Evolutionary conservation across 176 grass and related monocot genomes (phyloP).

Genomic region (Lolium perenne): DNA sequence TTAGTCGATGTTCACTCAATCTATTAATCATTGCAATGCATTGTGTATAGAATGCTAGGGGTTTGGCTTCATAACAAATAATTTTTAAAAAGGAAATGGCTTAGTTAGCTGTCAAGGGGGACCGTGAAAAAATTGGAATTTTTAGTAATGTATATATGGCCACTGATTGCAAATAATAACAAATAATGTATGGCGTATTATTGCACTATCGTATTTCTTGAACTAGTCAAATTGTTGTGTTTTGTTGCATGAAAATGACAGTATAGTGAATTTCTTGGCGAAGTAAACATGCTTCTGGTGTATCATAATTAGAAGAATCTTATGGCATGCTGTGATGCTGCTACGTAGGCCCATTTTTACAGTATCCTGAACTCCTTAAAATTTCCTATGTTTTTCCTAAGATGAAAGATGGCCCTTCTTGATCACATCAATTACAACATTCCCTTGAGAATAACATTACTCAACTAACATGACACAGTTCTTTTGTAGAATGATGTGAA

Average conservation of each 20-base stretch:
- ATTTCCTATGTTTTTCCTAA: background rate
- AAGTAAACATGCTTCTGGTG: background rate
- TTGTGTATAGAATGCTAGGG: background rate
- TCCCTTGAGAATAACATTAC: background rate
- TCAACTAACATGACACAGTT: background rate
- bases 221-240: background rate
- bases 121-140: background rate
- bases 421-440: background rate
- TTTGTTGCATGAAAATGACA: background rate
- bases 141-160: background rate
- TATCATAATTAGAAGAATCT: background rate
- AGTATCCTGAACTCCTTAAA: background rate
- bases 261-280: background rate
- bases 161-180: background rate
- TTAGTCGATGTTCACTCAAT: constrained; percentile 1
- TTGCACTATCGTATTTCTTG: background rate
- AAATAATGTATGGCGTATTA: background rate
- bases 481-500: background rate
- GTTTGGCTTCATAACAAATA: background rate
- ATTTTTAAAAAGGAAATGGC: background rate
- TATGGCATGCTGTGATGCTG: background rate
- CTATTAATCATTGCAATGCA: constrained; percentile 12
- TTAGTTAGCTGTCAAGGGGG: background rate
- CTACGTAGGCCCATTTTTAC: background rate
- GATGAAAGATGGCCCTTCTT: background rate